These are phyloP conservation scores for Umbelopsis sp. DNA, from an alignment of 192 early-diverging fungal species.

Conservation along the genomic window DNA sequence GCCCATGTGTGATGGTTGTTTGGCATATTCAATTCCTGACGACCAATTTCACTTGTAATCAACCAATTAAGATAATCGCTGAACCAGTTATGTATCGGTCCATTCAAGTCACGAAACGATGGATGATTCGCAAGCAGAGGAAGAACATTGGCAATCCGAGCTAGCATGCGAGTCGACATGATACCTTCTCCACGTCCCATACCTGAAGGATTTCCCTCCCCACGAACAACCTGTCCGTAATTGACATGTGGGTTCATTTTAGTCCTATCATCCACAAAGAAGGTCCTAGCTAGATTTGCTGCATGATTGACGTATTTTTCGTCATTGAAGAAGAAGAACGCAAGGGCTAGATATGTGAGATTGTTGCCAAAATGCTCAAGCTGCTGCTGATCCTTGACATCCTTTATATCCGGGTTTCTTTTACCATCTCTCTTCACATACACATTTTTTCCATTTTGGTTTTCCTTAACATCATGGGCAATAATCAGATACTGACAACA, in stretches of 20 bases:
- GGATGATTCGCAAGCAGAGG: conserved; percentile 15
- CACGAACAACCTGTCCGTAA: conserved; percentile 38
- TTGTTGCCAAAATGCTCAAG: conserved; percentile 32
- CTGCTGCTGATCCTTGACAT: conserved; percentile 30
- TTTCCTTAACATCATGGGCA: neutral
- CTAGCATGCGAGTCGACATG: conserved; percentile 35
- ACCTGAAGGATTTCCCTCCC: conserved; percentile 16
- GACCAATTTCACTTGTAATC: conserved; percentile 24
- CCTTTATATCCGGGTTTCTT: conserved; percentile 31
- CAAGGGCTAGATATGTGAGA: conserved; percentile 29
- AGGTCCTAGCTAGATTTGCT: conserved; percentile 12
- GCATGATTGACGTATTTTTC: conserved; percentile 30
- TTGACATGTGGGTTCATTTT: conserved; percentile 41
- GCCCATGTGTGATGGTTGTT: conserved; percentile 42
- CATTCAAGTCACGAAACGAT: neutral
- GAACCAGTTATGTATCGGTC: conserved; percentile 24
- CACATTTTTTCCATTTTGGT: neutral
- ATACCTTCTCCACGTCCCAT: conserved; percentile 34
- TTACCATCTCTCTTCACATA: conserved; percentile 38
- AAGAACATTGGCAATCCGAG: conserved; percentile 31
- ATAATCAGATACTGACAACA: neutral
- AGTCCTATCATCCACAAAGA: conserved; percentile 29
- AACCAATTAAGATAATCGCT: conserved; percentile 35
- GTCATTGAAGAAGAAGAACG: conserved; percentile 25
- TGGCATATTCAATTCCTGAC: conserved; percentile 5